Base-by-base conservation (phyloP, 352 stramenopile genomes). In the Phytophthora cryptogea region DNA sequence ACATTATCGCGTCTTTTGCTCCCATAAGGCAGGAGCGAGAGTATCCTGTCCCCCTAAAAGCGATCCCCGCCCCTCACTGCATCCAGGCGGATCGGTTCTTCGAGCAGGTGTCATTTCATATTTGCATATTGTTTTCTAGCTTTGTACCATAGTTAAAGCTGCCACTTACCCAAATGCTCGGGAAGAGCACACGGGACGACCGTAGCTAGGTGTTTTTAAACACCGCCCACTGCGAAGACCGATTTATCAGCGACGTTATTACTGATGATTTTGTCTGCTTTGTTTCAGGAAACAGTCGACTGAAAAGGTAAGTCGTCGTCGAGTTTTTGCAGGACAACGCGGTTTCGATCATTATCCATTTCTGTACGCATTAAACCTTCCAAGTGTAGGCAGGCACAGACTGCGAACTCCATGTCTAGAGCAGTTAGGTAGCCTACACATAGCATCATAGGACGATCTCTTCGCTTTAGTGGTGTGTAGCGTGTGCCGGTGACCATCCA, bases 131-230 rank as follows among this genome's bases (percentile, higher is more conserved):
- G 55, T 74, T 76, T 54, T 69, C 49, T 66, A 79, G 70, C 71
- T 74, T 71, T 89, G 76, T 93, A 90, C 59, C 51, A 83, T 93
- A 93, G 76, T 67, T 62, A 16, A 61, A 57, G 59, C 60, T 70
- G 59, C n/a, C 28, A 37, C 37, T 48, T 37, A 16, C 39, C 46
- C 32, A 41, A 62, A 52, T 59, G 53, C 45, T 59, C 41, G 31
- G 33, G 45, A 60, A 27, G 47, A 69, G 48, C 54, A 70, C 44
- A 43, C 36, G 54, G 55, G 42, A 51, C 39, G 47, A 32, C 48
- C 48, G 61, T 57, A 79, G 74, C 56, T 76, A 88, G 86, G 86
- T 95, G 83, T 91, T 95, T 92, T 65, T 95, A 40, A 95, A 92
- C 86, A 93, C 86, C 86, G 66, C 86, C 83, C 83, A 75, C 23